Percentiles rank a stretch among this genome's conserved stretches.
These are phyloP conservation scores for Plantago major DNA, from an alignment of 257 asterid species.

Conservation along the genomic window DNA sequence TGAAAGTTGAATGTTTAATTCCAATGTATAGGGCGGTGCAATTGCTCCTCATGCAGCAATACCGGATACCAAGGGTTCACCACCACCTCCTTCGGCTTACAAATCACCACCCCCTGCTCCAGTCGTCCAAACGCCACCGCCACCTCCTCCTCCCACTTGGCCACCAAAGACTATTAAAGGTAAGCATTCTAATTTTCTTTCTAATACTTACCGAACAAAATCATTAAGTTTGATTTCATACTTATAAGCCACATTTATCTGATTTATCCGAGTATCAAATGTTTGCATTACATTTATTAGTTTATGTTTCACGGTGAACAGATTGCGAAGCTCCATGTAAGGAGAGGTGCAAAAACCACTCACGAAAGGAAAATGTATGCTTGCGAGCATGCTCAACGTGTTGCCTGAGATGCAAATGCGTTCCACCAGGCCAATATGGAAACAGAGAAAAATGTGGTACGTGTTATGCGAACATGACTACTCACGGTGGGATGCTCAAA, in stretches of 20 bases:
- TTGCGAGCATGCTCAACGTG: conserved; percentile 68
- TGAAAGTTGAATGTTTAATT: neutral
- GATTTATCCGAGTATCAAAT: neutral
- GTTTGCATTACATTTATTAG: neutral
- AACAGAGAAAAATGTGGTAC: conserved; percentile 63
- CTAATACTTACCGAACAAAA: neutral
- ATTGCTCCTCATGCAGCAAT: conserved; percentile 20
- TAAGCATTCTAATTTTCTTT: neutral
- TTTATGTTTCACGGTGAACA: conserved; percentile 17
- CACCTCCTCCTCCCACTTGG: conserved; percentile 15
- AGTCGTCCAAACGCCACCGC: conserved; percentile 21
- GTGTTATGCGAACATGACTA: conserved; percentile 64
- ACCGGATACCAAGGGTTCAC: conserved; percentile 10
- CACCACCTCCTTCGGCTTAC: conserved; percentile 22
- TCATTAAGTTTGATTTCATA: neutral
- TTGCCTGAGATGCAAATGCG: conserved; percentile 79
- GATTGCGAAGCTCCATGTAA: conserved; percentile 55
- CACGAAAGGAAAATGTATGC: conserved; percentile 46
- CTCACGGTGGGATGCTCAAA: conserved; percentile 54
- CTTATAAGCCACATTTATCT: neutral
- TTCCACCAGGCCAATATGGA: conserved; percentile 81
- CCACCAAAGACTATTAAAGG: conserved; percentile 38
- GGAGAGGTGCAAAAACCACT: conserved; percentile 57
- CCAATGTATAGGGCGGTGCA: conserved; percentile 13
- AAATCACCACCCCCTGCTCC: conserved; percentile 27